These are phyloP conservation scores for Lepidium aucheri DNA, from an alignment of 345 rosid species.

Conservation along the genomic window DNA sequence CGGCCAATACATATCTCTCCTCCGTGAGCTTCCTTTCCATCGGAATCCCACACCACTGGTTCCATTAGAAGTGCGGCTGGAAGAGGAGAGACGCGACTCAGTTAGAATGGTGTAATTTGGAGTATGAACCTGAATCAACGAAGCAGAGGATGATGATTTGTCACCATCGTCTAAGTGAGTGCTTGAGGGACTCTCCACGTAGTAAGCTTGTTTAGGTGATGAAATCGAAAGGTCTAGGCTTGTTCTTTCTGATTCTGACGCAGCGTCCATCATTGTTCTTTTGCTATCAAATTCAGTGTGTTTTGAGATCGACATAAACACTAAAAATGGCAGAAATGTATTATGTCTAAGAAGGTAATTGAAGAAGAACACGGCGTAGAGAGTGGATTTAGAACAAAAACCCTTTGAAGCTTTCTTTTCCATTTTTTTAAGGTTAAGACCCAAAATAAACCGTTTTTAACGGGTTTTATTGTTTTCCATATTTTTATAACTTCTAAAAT, in stretches of 20 bases:
- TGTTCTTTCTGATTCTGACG: slow-evolving; percentile 71
- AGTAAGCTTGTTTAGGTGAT: slow-evolving; percentile 68
- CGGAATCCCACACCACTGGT: slow-evolving; percentile 33
- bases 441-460: neutral
- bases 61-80: slow-evolving; percentile 21
- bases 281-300: neutral
- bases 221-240: slow-evolving; percentile 66
- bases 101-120: slow-evolving; percentile 28
- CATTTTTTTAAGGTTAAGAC: neutral
- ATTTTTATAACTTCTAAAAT: too few relatives aligned
- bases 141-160: slow-evolving; percentile 51
- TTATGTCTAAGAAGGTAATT: neutral
- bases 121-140: slow-evolving; percentile 21
- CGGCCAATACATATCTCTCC: slow-evolving; percentile 65
- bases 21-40: slow-evolving; percentile 43
- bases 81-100: slow-evolving; percentile 31
- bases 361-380: slow-evolving; percentile 4
- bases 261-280: slow-evolving; percentile 37
- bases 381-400: neutral
- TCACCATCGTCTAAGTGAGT: slow-evolving; percentile 62
- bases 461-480: neutral
- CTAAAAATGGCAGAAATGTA: neutral
- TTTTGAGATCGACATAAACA: neutral
- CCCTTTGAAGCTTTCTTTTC: slow-evolving; percentile 2
- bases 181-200: slow-evolving; percentile 74